phyloP scores from a whole-genome alignment of 441 rosid genomes.

The Francoa sonchifolia region DNA sequence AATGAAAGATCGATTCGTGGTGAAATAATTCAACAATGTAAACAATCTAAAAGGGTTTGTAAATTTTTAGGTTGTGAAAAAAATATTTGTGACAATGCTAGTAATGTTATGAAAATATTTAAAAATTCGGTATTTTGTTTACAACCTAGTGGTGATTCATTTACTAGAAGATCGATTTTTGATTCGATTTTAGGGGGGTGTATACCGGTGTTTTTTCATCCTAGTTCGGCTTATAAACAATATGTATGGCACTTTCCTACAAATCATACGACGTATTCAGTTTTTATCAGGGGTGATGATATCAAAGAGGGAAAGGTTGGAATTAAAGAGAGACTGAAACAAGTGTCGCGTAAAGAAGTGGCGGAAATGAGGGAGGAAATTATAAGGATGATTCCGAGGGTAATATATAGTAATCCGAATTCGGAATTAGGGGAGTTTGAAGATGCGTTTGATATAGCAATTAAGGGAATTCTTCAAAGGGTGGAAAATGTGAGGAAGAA shows the following conservation, averaged over 20 bases:
- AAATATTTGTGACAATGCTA: conserved; percentile 40
- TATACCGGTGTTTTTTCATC: conserved; percentile 86
- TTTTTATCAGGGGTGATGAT: conserved; percentile 39
- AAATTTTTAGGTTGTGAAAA: conserved; percentile 41
- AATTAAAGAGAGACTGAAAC: conserved; percentile 36
- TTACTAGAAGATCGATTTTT: conserved; percentile 63
- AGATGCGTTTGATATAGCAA: conserved; percentile 54
- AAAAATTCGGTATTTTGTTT: conserved; percentile 54
- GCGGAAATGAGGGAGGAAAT: conserved; percentile 49
- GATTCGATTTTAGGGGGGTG: conserved; percentile 83
- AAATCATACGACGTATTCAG: conserved; percentile 43
- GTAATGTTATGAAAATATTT: conserved; percentile 41
- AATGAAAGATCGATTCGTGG: conserved; percentile 31
- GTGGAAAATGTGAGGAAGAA: conserved; percentile 19
- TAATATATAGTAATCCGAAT: conserved; percentile 52
- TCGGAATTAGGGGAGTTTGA: conserved; percentile 12
- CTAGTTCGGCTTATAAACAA: conserved; percentile 76
- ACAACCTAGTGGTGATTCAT: conserved; percentile 79
- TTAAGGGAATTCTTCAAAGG: conserved; percentile 30
- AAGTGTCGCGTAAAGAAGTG: conserved; percentile 27
- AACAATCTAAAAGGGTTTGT: conserved; percentile 44
- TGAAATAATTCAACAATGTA: conserved; percentile 53
- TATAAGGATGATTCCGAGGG: conserved; percentile 45
- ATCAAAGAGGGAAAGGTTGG: conserved; percentile 36
- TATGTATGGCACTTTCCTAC: conserved; percentile 74